Base-by-base conservation (phyloP, 257 asterid genomes). In the Lithospermum erythrorhizon region DNA sequence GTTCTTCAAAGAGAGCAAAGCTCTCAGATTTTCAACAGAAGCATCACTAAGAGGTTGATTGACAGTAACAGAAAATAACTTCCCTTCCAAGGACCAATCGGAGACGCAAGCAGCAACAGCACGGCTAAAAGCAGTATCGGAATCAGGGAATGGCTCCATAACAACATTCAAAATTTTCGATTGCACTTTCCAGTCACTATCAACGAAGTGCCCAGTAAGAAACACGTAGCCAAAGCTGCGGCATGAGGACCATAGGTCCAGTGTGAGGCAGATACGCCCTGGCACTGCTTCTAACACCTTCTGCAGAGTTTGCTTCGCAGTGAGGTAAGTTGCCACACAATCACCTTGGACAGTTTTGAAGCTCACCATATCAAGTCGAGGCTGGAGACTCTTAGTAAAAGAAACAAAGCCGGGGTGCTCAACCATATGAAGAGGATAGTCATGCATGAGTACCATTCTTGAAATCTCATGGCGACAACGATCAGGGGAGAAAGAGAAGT, bases 341-440 rank as follows among this genome's bases (percentile, higher is more conserved):
- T 93, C 98, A 25, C 97, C 98, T 65, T 93, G 98, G 24, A 93
- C 87, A 2, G 95, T 81, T 60, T 89, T 83, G 70, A 89, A 93
- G 79, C 95, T 89, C 77, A 86, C 87, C 97, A 84, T 89, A 64
- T 93, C 96, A 54, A 93, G 89, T 10, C 87, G 89, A 58, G 97
- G 98, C 79, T 93, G 98, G 22, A 93, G 78, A 69, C 73, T 86
- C 77, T 77, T 97, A 68, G 83, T 81, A 68, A 93, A 93, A 11
- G 95, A 81, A 63, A 86, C 71, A 68, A 93, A 93, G 55, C 97
- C 97, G 4, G 95, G 95, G 67, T 93, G 97, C 70, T 93, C 96
- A 11, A 89, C 97, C 73, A 93, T 93, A 86, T 93, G 95, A 32
- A 89, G 95, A 3, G 97, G 97, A 76, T 89, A 93, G 19, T 93